A percentile compares a stretch with the other conserved stretches of the same genome.
Conservation (phyloP, 495 filamentous ascomycete genomes). For the Aspergillus bridgeri region DNA sequence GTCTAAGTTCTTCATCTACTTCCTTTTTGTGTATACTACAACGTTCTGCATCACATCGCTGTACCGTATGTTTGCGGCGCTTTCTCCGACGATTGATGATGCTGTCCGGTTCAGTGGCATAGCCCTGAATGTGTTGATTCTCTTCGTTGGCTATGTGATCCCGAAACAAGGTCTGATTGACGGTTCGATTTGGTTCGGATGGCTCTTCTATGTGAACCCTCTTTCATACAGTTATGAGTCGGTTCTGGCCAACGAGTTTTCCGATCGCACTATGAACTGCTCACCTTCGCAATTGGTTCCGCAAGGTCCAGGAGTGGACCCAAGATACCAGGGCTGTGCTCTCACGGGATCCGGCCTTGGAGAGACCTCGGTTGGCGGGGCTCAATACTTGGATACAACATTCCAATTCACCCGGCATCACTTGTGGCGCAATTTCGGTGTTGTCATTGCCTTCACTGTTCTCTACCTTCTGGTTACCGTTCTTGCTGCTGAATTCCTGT, state of each 20-base stretch:
- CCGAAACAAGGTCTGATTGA: constrained; percentile 60
- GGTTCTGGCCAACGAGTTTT: constrained; percentile 67
- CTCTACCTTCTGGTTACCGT: constrained; percentile 68
- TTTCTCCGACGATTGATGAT: constrained; percentile 69
- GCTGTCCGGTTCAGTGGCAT: constrained; percentile 69
- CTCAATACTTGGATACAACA: constrained; percentile 52
- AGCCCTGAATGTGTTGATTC: constrained; percentile 61
- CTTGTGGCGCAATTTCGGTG: constrained; percentile 79
- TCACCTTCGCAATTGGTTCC: constrained; percentile 53
- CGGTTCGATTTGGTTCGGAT: constrained; percentile 73
- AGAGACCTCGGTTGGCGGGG: constrained; percentile 49
- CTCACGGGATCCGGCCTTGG: constrained; percentile 52
- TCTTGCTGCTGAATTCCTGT: constrained; percentile 53
- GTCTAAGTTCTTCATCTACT: constrained; percentile 71
- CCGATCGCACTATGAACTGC: constrained; percentile 57
- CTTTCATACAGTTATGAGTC: constrained; percentile 72
- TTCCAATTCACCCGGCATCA: constrained; percentile 61
- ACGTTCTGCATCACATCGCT: constrained; percentile 66
- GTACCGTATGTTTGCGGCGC: constrained; percentile 73
- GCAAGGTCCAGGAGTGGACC: constrained; percentile 47
- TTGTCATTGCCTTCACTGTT: constrained; percentile 65
- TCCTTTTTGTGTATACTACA: constrained; percentile 65
- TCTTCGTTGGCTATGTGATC: constrained; percentile 82
- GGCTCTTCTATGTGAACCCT: constrained; percentile 75
- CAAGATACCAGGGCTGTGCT: constrained; percentile 59